Percentiles rank a stretch among this genome's conserved stretches.
These are phyloP conservation scores for Lunasporangiospora selenospora DNA, from an alignment of 192 early-diverging fungal genomes.

Conservation along the genomic window DNA sequence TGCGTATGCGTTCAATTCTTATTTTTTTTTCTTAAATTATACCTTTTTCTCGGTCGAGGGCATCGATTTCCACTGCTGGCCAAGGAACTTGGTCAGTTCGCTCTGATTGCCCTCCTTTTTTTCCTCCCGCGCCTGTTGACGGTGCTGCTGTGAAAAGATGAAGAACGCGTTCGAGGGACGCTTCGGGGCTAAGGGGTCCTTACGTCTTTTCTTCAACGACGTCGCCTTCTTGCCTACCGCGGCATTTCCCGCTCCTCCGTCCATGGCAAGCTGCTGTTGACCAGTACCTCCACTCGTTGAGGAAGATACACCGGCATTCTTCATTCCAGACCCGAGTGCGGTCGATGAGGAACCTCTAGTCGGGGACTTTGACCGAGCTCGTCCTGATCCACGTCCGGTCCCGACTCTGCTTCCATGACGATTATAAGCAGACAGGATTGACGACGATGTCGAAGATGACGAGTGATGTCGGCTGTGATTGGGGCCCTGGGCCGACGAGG, in stretches of 20 bases:
- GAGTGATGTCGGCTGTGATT: too few relatives aligned
- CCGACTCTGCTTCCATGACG: too few relatives aligned
- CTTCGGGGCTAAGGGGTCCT: constrained; percentile 48
- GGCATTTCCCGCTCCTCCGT: too few relatives aligned
- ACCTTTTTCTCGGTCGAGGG: constrained; percentile 48
- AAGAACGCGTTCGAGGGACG: constrained; percentile 48
- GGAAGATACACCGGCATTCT: not conserved
- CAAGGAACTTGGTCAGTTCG: constrained; percentile 46
- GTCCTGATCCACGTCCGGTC: too few relatives aligned
- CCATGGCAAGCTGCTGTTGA: too few relatives aligned
- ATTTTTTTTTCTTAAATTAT: too few relatives aligned
- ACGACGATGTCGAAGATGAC: too few relatives aligned
- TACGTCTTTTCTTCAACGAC: constrained; percentile 50
- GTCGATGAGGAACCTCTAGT: too few relatives aligned
- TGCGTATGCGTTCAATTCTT: too few relatives aligned
- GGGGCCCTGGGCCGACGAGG: not conserved
- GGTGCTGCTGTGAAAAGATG: constrained; percentile 49
- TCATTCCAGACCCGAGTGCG: too few relatives aligned
- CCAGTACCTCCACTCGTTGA: constrained; percentile 4
- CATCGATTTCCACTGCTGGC: constrained; percentile 46
- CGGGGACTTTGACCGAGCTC: too few relatives aligned
- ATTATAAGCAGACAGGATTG: too few relatives aligned
- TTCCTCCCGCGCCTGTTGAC: constrained; percentile 44
- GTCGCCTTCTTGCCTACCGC: constrained; percentile 18
- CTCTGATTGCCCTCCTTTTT: constrained; percentile 50